Evolutionary conservation across 1,139 yeast genomes (phyloP), one percentile per base, ranked within the genome.

Genomic region (Blastobotrys apis): DNA sequence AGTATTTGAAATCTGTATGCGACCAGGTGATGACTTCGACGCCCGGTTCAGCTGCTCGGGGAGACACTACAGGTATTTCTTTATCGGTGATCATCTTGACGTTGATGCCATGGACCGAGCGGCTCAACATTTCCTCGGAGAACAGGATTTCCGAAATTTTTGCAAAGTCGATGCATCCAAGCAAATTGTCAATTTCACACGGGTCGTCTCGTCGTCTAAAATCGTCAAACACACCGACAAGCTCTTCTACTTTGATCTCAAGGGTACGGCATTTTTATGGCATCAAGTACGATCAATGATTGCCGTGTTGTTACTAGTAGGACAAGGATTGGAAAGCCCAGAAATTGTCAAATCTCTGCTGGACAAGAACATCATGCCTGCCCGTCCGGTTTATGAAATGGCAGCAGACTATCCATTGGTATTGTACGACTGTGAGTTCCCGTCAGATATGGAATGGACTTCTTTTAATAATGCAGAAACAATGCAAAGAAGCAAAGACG

Each of bases 241-340:
- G n/a, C 43, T 60, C 34, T 84, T 74, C 57, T 83, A 81, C 47
- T 81, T 92, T 61, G 90, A 88, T 60, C 68, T 92, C 43, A 74
- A 77, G 52, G 99, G 98, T 0, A 72, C 86, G 2, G 98, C 98
- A 5, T 94, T 94, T 56, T 68, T 94, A 48, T 94, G 98, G 98
- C 97, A 94, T 62, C 99, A 94, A 63, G 99, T 94, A 19, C 75
- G 98, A 43, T 88, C 95, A 54, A 92, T 94, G 95, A 78, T 88
- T 67, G 95, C 95, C 0, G 72, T 85, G 5, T 63, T 94, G 43
- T 78, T 94, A 45, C 65, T 83, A 21, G 79, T 90, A 4, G 98
- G 96, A 1, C 96, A 88, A 62, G 71, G 71, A 15, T 71, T 78
- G 23, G 99, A 94, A 63, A 50, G 63, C 0, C 81, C 86, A 0